phyloP scores from a whole-genome alignment of 208 protist species.

The Crithidia bombi region DNA sequence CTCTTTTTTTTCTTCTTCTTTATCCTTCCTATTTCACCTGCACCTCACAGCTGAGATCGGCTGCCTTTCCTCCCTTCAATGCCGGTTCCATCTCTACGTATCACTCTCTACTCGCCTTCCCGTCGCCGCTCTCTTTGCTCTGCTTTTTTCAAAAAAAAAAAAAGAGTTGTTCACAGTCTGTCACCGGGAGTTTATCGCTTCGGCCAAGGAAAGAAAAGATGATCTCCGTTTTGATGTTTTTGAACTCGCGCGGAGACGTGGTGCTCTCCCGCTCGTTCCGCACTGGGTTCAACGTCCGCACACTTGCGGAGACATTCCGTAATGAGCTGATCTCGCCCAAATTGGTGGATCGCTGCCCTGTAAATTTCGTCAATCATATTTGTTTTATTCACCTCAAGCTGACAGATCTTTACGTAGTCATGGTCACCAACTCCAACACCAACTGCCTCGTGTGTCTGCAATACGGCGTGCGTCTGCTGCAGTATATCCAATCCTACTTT shows the following conservation, averaged over 20 bases:
- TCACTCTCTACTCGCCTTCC: no score
- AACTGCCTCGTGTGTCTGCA: conserved; percentile 90
- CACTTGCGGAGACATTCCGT: conserved; percentile 88
- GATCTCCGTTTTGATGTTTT: conserved; percentile 86
- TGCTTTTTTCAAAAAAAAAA: not conserved
- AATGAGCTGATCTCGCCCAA: conserved; percentile 82
- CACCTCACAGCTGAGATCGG: not conserved
- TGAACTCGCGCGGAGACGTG: conserved; percentile 89
- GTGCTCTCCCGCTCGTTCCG: conserved; percentile 88
- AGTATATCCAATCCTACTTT: conserved; percentile 94
- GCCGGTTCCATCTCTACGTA: no score
- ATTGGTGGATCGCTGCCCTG: conserved; percentile 77
- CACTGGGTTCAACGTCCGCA: conserved; percentile 72
- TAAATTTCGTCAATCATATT: conserved; percentile 86
- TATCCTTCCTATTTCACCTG: not conserved
- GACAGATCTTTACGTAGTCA: conserved; percentile 94
- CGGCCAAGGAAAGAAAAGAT: no score
- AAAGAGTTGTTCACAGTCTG: conserved; percentile 3
- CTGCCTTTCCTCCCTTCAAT: no score
- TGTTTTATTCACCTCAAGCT: conserved; percentile 93
- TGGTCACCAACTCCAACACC: conserved; percentile 92
- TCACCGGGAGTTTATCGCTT: not conserved
- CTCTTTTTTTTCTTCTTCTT: no score
- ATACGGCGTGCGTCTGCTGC: conserved; percentile 84
- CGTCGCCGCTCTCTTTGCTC: no score